Percentiles rank a stretch among this genome's conserved stretches.
Evolutionary conservation across 2,329 filamentous ascomycete genomes (phyloP).

Genomic region (Penicillium sp.): DNA sequence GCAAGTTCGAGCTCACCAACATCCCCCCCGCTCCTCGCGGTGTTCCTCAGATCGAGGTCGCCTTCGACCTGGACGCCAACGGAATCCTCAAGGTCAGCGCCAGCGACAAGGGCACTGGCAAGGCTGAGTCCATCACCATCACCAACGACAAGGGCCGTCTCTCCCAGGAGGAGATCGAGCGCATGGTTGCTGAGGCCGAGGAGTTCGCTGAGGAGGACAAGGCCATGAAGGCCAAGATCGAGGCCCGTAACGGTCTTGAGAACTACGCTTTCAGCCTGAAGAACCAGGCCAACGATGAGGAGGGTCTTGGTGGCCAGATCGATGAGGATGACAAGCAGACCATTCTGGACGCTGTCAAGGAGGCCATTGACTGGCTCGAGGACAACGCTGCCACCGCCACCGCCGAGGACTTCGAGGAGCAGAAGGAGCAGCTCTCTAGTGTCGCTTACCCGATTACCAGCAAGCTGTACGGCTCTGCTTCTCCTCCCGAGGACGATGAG

Average conservation of each 20-base stretch:
- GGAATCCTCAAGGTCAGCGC: constrained; percentile 97
- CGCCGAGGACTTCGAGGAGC: constrained; percentile 96
- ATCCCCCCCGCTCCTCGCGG: constrained; percentile 94
- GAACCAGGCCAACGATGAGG: constrained; percentile 98
- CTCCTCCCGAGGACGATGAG: constrained; percentile 66
- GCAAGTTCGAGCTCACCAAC: constrained; percentile 96
- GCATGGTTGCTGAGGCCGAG: constrained; percentile 98
- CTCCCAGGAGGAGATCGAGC: constrained; percentile 94
- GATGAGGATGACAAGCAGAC: constrained; percentile 98
- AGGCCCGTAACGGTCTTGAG: constrained; percentile 93
- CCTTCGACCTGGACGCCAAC: constrained; percentile 97
- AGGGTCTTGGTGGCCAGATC: constrained; percentile 97
- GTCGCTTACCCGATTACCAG: constrained; percentile 98
- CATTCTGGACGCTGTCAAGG: constrained; percentile 93
- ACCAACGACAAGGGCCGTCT: constrained; percentile 99
- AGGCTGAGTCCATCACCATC: constrained; percentile 96
- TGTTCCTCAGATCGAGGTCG: constrained; percentile 97
- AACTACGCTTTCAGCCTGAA: constrained; percentile 99
- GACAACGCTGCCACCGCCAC: constrained; percentile 84
- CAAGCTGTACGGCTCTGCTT: constrained; percentile 80
- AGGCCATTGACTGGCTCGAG: constrained; percentile 93
- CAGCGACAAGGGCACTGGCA: constrained; percentile 96
- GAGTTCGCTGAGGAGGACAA: constrained; percentile 99
- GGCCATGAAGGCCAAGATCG: constrained; percentile 93
- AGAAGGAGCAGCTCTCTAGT: constrained; percentile 97